Base-by-base conservation (phyloP, 169 alveolate species). In the Amoebophrya sp. region DNA sequence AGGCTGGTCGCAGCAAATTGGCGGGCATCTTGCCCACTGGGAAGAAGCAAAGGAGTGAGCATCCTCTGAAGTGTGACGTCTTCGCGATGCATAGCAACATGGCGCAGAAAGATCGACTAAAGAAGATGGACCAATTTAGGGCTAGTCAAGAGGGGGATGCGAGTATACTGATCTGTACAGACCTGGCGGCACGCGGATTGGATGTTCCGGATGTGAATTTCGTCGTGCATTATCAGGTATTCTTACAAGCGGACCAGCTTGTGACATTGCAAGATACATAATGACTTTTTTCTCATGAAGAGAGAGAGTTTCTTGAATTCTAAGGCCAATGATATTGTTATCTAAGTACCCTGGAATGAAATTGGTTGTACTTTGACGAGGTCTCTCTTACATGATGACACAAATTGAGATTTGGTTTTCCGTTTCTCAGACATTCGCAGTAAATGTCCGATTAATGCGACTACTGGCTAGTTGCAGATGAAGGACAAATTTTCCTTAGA, bases 21-120 rank as follows among this genome's bases (percentile, higher is more conserved):
- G 76, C 55, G 40, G 55, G 53, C 53, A 29, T 40, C 2, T 29
- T 3, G 83, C 36, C 83, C 38, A 29, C 18, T 29, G 12, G 12
- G 83, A 76, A 40, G 40, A 41, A 90, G 78, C 1, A 29, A 1
- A 18, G 39, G 12, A 65, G 26, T 18, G 12, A 6, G 83, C 26
- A 65, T 36, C 83, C 83, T 1, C n/a, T 65, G 26, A 65, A 65
- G 2, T 65, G 83, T 36, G 83, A 65, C 38, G 94, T 92, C 0
- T 36, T 41, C 41, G 94, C 92, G 0, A 76, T 92, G 39, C 94
- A 92, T 89, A 39, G 92, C 40, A 89, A 92, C 77, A 90, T 92
- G 54, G 78, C 90, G 41, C 94, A 92, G 92, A 90, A 89, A 36
- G 92, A 92, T 24, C 65, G 94, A 36, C 91, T 92, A 39, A 92